Base-by-base conservation (phyloP, 2,329 filamentous ascomycete species). In the Aspergillus amoenus region DNA sequence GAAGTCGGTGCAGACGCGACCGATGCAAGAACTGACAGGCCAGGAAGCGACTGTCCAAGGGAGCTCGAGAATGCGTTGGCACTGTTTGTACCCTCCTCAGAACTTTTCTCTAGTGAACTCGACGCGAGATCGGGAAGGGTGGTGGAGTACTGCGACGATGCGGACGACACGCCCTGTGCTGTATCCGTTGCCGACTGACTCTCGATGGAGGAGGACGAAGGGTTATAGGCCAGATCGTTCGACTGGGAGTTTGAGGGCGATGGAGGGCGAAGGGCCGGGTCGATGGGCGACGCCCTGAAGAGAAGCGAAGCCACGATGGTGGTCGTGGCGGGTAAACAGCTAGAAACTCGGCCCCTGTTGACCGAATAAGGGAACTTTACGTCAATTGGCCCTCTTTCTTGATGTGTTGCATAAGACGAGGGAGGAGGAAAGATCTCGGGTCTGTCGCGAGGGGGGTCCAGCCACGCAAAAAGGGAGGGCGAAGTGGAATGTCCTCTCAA, bases 261-360 rank as follows among this genome's bases (percentile, higher is more conserved):
- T 37, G 77, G 75, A 63, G 79, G 73, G 66, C 68, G 74, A 42
- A 78, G 69, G 60, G 72, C 69, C 64, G 76, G 75, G 67, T 79
- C 82, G 72, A 83, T 79, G 79, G 82, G 79, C 78, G 82, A 79
- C 64, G 83, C 81, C 81, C 81, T 78, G 69, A 83, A 84, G 57
- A 84, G 77, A 69, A 84, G 76, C 68, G 81, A 79, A 75, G 82
- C 82, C 74, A 85, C 81, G 69, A 82, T 81, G 74, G 81, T 85
- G 77, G 83, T 79, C 80, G 80, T 83, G 68, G 61, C 74, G 67
- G 67, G 67, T 70, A 67, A 65, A 53, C 61, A 47, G 42, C 63
- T 70, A 64, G 60, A 73, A 71, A 73, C 71, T 62, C 67, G 68
- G 68, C 59, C 66, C 48, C 56, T 52, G 51, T 55, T 61, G 62